Conservation (phyloP, 148 eudicot genomes). For the Beta vulgaris region DNA sequence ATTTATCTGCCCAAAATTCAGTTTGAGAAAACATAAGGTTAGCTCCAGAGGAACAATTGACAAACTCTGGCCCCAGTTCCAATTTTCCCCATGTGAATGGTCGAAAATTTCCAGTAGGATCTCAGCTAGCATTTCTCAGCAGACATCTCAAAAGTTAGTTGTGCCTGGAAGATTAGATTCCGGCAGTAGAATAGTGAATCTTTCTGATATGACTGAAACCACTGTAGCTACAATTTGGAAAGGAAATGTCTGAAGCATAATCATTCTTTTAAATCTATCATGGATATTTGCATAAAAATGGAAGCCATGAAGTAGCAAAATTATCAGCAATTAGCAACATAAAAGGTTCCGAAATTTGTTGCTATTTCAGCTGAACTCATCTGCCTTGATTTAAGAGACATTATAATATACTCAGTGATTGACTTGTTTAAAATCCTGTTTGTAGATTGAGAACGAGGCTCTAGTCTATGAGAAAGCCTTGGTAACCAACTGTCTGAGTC, state of each 20-base stretch:
- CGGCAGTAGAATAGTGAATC: slow-evolving; percentile 33
- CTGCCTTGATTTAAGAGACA: background rate
- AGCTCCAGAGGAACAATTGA: slow-evolving; percentile 30
- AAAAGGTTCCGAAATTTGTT: background rate
- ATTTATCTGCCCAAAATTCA: slow-evolving; percentile 39
- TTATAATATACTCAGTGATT: background rate
- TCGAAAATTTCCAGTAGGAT: slow-evolving; percentile 24
- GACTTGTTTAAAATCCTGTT: background rate
- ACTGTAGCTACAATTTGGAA: slow-evolving; percentile 28
- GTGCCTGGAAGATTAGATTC: slow-evolving; percentile 42
- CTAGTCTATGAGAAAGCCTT: no score
- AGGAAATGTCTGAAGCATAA: slow-evolving; percentile 43
- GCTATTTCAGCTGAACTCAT: background rate
- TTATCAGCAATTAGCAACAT: background rate
- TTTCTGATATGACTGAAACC: slow-evolving; percentile 38
- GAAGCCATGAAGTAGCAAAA: background rate
- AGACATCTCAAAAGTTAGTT: slow-evolving; percentile 30
- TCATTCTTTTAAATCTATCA: background rate
- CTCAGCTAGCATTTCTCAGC: slow-evolving; percentile 37
- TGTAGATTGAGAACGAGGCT: slow-evolving; percentile 44
- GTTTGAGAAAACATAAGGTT: slow-evolving; percentile 28
- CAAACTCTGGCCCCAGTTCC: slow-evolving; percentile 31
- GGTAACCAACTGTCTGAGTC: no score
- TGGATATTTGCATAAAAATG: background rate
- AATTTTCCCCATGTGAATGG: slow-evolving; percentile 27